Conservation (phyloP, 768 basidiomycete species). For the Phanerodontia chrysosporium region DNA sequence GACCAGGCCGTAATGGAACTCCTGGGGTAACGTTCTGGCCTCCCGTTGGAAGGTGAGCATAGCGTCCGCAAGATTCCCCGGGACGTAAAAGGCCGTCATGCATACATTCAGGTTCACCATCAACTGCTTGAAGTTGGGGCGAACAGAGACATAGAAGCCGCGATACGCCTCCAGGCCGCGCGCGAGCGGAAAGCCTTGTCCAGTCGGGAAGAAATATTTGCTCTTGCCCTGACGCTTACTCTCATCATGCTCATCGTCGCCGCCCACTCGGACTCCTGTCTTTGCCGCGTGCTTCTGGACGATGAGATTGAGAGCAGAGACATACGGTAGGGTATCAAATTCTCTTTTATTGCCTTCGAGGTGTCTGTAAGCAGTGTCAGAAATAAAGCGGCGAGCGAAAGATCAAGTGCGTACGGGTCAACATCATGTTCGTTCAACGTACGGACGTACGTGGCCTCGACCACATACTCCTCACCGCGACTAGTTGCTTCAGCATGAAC, state of each 20-base stretch:
- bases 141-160: conserved; percentile 49
- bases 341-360: conserved; percentile 55
- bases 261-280: conserved; percentile 56
- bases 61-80: conserved; percentile 60
- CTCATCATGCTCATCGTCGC: neutral
- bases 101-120: conserved; percentile 53
- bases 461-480: conserved; percentile 31
- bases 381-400: neutral
- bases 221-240: conserved; percentile 30
- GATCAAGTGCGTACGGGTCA: conserved; percentile 28
- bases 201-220: conserved; percentile 55
- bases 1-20: conserved; percentile 48
- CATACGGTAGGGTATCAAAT: conserved; percentile 53
- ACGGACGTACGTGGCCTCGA: conserved; percentile 30
- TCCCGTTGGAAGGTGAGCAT: conserved; percentile 47
- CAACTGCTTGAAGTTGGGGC: conserved; percentile 43
- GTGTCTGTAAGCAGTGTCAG: conserved; percentile 36
- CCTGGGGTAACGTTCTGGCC: conserved; percentile 40
- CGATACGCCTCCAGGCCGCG: conserved; percentile 40
- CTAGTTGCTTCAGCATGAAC: conserved; percentile 29
- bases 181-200: conserved; percentile 22
- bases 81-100: conserved; percentile 52
- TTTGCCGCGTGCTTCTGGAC: conserved; percentile 52
- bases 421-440: conserved; percentile 29
- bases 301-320: conserved; percentile 64